Evolutionary conservation across 2,329 filamentous ascomycete genomes (phyloP).

Genomic region (Aaosphaeria pasadenensis): DNA sequence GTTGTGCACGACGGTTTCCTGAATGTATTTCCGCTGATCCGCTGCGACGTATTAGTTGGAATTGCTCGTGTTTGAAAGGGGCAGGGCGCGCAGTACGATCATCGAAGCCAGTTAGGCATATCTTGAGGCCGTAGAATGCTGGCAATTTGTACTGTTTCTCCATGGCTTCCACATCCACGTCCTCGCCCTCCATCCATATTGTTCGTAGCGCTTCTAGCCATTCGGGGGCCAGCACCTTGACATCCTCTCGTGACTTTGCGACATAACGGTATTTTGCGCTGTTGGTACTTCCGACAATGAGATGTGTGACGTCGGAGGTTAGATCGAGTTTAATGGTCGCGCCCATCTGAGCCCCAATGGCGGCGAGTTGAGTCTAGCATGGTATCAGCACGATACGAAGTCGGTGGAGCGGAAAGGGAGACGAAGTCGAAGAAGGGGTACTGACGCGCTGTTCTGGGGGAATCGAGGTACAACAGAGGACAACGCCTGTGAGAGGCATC

Average conservation of each 20-base stretch:
- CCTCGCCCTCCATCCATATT: constrained; percentile 75
- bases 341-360: constrained; percentile 74
- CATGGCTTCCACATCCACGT: constrained; percentile 68
- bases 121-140: constrained; percentile 59
- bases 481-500: constrained; percentile 54
- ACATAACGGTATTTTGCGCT: constrained; percentile 96
- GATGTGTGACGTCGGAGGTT: constrained; percentile 92
- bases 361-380: constrained; percentile 49
- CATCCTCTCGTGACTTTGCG: constrained; percentile 81
- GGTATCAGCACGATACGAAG: neutral
- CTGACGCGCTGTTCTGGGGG: constrained; percentile 72
- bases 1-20: constrained; percentile 63
- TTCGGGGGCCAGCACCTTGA: constrained; percentile 74
- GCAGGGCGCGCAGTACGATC: constrained; percentile 48
- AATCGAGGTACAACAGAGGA: constrained; percentile 87
- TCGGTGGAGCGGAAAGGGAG: neutral
- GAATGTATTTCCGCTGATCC: constrained; percentile 66
- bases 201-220: constrained; percentile 81
- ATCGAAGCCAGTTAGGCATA: constrained; percentile 70
- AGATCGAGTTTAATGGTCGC: constrained; percentile 86
- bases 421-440: constrained; percentile 4
- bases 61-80: constrained; percentile 10
- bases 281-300: constrained; percentile 84
- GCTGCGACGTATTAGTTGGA: constrained; percentile 42
- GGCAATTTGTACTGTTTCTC: constrained; percentile 65